phyloP scores from a whole-genome alignment of 441 rosid species.

The Brassica hybrid region DNA sequence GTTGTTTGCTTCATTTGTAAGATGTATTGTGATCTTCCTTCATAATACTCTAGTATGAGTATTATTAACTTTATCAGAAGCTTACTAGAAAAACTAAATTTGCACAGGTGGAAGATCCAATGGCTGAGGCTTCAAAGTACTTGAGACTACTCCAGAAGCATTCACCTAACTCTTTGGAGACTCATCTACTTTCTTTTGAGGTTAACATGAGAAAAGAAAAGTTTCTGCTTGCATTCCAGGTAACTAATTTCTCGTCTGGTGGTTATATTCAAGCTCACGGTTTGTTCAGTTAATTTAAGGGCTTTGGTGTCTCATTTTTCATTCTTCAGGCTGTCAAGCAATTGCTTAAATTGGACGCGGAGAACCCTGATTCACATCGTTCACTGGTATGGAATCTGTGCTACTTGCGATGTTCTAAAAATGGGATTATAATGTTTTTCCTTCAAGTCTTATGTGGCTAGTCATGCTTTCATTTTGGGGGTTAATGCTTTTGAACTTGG shows the following conservation, averaged over 20 bases:
- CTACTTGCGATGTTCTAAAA: slow-evolving; percentile 5
- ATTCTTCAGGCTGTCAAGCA: slow-evolving; percentile 84
- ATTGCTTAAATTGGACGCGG: slow-evolving; percentile 84
- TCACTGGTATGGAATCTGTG: slow-evolving; percentile 73
- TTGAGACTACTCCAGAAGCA: slow-evolving; percentile 91
- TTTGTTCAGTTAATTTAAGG: slow-evolving; percentile 14
- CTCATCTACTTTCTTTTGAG: slow-evolving; percentile 97
- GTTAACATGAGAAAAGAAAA: slow-evolving; percentile 94
- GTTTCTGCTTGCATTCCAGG: slow-evolving; percentile 96
- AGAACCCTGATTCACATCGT: slow-evolving; percentile 90
- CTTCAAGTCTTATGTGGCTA: not conserved
- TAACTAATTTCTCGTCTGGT: slow-evolving; percentile 34
- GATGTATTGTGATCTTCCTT: slow-evolving; percentile 11
- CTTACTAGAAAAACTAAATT: slow-evolving; percentile 19
- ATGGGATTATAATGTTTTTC: slow-evolving; percentile 5
- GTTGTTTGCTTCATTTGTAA: slow-evolving; percentile 31
- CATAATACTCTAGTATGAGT: not conserved
- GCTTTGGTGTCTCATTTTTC: slow-evolving; percentile 6
- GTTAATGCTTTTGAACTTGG: slow-evolving; percentile 34
- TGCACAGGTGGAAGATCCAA: slow-evolving; percentile 86
- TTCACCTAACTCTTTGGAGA: slow-evolving; percentile 87
- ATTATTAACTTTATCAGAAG: slow-evolving; percentile 27
- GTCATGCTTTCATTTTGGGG: slow-evolving; percentile 23
- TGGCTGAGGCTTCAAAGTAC: slow-evolving; percentile 93
- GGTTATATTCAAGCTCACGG: slow-evolving; percentile 14